Base-by-base conservation (phyloP, 148 eudicot genomes). In the Arbutus unedo region DNA sequence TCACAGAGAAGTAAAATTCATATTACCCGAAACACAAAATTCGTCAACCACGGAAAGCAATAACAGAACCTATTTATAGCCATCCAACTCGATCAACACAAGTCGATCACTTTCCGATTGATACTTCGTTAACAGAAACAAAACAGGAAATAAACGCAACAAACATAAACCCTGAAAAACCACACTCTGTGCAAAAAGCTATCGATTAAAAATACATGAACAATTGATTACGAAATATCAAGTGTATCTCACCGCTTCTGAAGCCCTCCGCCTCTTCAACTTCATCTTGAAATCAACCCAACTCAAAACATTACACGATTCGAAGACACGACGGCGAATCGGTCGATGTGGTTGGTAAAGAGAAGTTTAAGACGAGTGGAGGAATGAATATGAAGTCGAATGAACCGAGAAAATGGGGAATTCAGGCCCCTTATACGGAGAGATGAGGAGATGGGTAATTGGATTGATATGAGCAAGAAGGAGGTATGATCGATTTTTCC, bases 201-300 rank as follows among this genome's bases (percentile, higher is more conserved):
- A 0, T 31, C 38, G 38, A 19, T 43, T 23, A 48, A 62, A 14
- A 45, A 60, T 8, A 0, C 78, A 41, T 15, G 38, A 31, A 31
- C 71, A 16, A 71, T 16, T 19, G 16, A 9, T 74, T 45, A 80
- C 23, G 9, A 45, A 51, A 45, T 10, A 68, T 11, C n/a, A 7
- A 66, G 84, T 11, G 25, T 77, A 49, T 79, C 62, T 49, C 91
- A 94, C 98, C 94, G 90, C 94, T 93, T 94, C 98, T 15, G 88
- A 81, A 77, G 96, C 89, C 90, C 98, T 93, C 87, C 93, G 84
- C 51, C 91, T 87, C 81, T 93, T 94, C 47, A 90, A 85, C 93
- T 93, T 94, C 98, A 94, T 94, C 80, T 82, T 82, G 79, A 72
- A 84, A 87, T 83, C 83, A 88, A 85, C 85, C 81, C 49, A 82